These are phyloP conservation scores for Boletus coccyginus DNA, from an alignment of 768 basidiomycete species.

Conservation along the genomic window DNA sequence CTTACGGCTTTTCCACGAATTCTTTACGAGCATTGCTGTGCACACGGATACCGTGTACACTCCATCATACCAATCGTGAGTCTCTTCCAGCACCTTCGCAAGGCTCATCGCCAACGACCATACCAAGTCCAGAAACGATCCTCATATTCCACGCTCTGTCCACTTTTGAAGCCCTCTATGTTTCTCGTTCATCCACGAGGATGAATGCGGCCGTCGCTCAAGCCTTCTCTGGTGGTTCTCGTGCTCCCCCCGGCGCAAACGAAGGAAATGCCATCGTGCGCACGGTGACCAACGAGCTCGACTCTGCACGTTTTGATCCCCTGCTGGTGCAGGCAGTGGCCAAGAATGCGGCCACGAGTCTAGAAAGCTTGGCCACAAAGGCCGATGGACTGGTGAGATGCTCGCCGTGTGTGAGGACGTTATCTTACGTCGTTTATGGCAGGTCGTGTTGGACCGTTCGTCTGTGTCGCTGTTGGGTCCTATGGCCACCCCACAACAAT, in stretches of 20 bases:
- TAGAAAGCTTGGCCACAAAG: conserved; percentile 67
- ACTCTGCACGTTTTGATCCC: conserved; percentile 58
- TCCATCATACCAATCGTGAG: conserved; percentile 78
- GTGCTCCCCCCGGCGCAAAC: conserved; percentile 64
- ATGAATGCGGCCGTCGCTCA: conserved; percentile 80
- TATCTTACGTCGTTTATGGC: neutral
- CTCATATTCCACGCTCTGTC: conserved; percentile 81
- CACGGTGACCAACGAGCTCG: conserved; percentile 80
- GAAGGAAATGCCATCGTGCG: conserved; percentile 81
- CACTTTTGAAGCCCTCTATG: conserved; percentile 84
- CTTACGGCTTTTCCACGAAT: conserved; percentile 90
- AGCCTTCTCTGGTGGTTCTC: conserved; percentile 69
- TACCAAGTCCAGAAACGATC: conserved; percentile 82
- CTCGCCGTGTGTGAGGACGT: neutral
- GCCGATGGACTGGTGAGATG: conserved; percentile 65
- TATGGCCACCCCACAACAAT: conserved; percentile 73
- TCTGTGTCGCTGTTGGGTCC: conserved; percentile 76
- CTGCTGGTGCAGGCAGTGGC: conserved; percentile 78
- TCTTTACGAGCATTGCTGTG: conserved; percentile 92
- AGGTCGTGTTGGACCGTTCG: conserved; percentile 72
- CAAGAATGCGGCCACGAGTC: conserved; percentile 59
- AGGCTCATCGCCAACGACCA: neutral
- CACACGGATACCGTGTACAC: conserved; percentile 95
- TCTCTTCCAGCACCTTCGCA: neutral
- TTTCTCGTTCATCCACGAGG: conserved; percentile 77